Evolutionary conservation across 208 protist species (phyloP).

Genomic region (Acanthamoeba sp.): DNA sequence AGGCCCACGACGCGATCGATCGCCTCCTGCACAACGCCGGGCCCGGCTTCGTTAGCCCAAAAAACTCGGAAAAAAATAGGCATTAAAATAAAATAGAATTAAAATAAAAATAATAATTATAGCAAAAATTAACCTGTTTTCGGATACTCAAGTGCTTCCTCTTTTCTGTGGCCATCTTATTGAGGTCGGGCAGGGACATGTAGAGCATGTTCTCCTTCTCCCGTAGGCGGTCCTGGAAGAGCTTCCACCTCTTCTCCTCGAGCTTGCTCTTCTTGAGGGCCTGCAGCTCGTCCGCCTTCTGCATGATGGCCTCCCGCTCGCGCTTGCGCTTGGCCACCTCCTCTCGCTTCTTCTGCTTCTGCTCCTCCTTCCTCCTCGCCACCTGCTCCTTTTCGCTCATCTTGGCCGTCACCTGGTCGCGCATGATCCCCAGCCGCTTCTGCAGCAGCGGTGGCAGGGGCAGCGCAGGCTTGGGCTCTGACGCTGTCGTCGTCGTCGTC

Average conservation of each 20-base stretch:
- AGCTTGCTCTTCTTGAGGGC: slow-evolving; percentile 34
- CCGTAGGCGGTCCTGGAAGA: not conserved
- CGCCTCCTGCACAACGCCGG: not conserved
- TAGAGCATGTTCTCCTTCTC: slow-evolving; percentile 14
- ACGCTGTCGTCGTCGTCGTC: no score
- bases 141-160: not conserved
- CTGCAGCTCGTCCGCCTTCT: not conserved
- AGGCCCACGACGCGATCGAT: not conserved
- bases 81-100: not conserved
- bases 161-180: not conserved
- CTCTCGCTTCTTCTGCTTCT: not conserved
- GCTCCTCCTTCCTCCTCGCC: not conserved
- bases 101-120: no score
- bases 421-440: not conserved
- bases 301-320: not conserved
- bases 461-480: not conserved
- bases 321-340: not conserved
- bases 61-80: not conserved
- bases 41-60: no score
- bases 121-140: not conserved
- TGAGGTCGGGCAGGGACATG: not conserved
- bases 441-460: not conserved
- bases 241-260: not conserved
- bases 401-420: not conserved
- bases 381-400: not conserved